Evolutionary conservation across 2,329 filamentous ascomycete species (phyloP), one percentile per base, ranked within the genome.

Genomic region (Phaeosphaeriaceae sp.): DNA sequence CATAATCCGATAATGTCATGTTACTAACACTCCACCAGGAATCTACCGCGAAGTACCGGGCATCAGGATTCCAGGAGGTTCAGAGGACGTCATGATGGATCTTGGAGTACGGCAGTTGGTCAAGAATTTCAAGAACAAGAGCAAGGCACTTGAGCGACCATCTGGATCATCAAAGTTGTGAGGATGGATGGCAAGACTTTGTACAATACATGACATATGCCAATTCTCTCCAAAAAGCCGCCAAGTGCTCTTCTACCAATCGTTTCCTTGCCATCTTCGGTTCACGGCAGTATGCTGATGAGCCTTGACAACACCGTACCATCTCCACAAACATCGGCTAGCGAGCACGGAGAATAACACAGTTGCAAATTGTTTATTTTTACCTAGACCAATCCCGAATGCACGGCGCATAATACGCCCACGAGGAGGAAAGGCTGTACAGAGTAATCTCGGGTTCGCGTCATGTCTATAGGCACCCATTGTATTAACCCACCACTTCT

Each of bases 71-170:
- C 88, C 88, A 0, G 89, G 89, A 51, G 89, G 90, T 1, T 88
- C 85, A 6, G 90, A 92, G 72, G 90, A 92, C 72, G 89, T 92
- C 1, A 82, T 92, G 78, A 78, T 91, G 11, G 89, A 92, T 76
- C 77, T 92, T 42, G 86, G 87, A 1, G 83, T 92, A 2, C 79
- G 89, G 15, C 89, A 92, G 73, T 75, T 91, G 57, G 87, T 90
- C 40, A 91, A 91, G 80, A 85, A 90, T 48, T 91, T 87, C 72
- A 81, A 85, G 68, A 79, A 76, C 13, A 85, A 88, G 76, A 86
- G 82, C 2, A 84, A 83, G 67, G 79, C 81, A 27, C 63, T 88
- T 57, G 82, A 85, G 62, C 73, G 75, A 60, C 69, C 73, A 13
- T 67, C 71, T 45, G 79, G 78, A 0, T 77, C 75, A 7, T 80